Evolutionary conservation across 2,329 filamentous ascomycete genomes (phyloP).

Genomic region (Venturia pyrina): DNA sequence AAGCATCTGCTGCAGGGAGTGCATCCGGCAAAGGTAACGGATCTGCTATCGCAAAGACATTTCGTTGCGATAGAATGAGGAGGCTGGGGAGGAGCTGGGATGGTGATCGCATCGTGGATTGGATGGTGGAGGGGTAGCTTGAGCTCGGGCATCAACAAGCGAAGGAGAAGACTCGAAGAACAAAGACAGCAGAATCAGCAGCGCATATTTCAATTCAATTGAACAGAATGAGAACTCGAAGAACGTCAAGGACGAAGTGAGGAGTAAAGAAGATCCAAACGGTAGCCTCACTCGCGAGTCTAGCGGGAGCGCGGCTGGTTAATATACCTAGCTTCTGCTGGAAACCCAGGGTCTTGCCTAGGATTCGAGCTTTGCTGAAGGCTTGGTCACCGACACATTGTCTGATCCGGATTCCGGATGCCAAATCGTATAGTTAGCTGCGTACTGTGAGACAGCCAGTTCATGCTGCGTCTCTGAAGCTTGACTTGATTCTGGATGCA

Average conservation of each 20-base stretch:
- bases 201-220: neutral
- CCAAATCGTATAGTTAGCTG: neutral
- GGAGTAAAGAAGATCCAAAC: neutral
- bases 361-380: neutral
- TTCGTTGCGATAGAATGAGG: neutral
- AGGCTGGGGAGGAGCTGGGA: slow-evolving; percentile 9
- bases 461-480: neutral
- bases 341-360: neutral
- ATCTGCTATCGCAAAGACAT: neutral
- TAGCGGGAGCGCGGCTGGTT: neutral
- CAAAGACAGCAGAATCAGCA: neutral
- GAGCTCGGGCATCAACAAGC: neutral
- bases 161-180: neutral
- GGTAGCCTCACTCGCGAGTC: neutral
- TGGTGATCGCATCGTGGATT: neutral
- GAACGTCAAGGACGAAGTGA: neutral
- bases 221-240: neutral
- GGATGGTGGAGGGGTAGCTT: neutral
- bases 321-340: neutral
- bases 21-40: neutral
- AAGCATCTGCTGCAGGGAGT: neutral
- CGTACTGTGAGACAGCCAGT: neutral
- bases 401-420: neutral
- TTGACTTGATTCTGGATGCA: slow-evolving; percentile 5
- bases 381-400: neutral